phyloP scores from a whole-genome alignment of 306 rosid genomes.

The Castanea crenata region DNA sequence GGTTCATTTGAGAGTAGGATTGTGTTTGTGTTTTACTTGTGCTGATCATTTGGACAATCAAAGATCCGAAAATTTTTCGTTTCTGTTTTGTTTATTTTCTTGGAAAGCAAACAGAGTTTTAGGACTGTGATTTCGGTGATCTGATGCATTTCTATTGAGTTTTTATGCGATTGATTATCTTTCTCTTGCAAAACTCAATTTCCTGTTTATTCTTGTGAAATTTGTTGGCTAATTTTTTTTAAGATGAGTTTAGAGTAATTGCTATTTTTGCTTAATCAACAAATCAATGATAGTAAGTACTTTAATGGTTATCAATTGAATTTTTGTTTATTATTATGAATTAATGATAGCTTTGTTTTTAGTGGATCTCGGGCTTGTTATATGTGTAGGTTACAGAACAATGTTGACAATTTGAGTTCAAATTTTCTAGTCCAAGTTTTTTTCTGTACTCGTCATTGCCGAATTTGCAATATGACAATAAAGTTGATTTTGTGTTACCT shows the following conservation, averaged over 20 bases:
- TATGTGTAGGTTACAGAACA: neutral
- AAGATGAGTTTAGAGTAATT: too few relatives aligned
- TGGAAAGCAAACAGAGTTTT: neutral
- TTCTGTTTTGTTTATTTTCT: neutral
- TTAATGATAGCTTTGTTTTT: neutral
- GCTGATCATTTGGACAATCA: conserved; percentile 14
- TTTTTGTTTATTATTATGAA: neutral
- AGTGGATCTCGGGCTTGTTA: conserved; percentile 6
- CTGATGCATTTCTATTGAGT: conserved; percentile 11
- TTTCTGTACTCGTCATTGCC: neutral
- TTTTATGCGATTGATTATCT: conserved; percentile 2
- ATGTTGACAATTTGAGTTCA: neutral
- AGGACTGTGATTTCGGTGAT: conserved; percentile 24
- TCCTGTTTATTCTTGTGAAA: neutral
- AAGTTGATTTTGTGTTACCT: too few relatives aligned
- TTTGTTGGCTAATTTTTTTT: neutral
- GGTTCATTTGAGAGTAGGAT: conserved; percentile 16
- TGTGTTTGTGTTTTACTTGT: conserved; percentile 9
- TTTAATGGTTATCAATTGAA: neutral
- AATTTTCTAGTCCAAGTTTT: neutral
- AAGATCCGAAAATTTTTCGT: neutral
- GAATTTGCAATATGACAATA: neutral
- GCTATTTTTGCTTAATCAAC: too few relatives aligned
- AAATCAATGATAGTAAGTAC: neutral
- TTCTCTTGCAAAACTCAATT: neutral